Base-by-base conservation (phyloP, 345 rosid genomes). In the Odontarrhena argentea region DNA sequence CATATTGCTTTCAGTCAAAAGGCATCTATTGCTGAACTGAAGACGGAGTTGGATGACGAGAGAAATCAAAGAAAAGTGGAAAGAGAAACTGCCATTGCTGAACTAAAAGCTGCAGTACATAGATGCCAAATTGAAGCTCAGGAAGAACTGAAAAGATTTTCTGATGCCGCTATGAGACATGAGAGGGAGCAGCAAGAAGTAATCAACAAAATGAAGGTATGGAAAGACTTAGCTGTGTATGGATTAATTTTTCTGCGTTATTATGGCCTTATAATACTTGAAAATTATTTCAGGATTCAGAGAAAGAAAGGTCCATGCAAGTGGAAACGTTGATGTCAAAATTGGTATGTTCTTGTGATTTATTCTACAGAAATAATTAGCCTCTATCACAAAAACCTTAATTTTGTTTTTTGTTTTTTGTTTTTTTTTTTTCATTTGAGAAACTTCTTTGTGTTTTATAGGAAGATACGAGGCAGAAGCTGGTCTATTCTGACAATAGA, bases 401-500 rank as follows among this genome's bases (percentile, higher is more conserved):
- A 34, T 6, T 15, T n/a, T 34, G 35, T 55, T 25, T 8, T 6
- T 2, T 1, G 25, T 25, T 26, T 14, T 32, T 38, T 15, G n/a
- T 55, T 56, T 52, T 28, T 59, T 65, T 68, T 52, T 5, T 74
- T 52, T 54, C 55, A 15, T 59, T 45, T 51, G 13, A 52, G 25
- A 32, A 51, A 3, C 46, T 46, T 67, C 38, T 41, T 74, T 46
- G 47, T 46, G 41, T 46, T 67, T 67, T 60, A 52, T 82, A 88
- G 97, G 99, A 94, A 72, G 96, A 88, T 59, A 82, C 91, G 2
- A 84, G 99, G 79, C 86, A 84, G 66, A 90, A 86, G 79, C 83
- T 91, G 86, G 91, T 91, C 43, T 58, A 35, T 30, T 84, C 99
- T 42, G 97, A 91, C 55, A 91, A 91, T 76, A 94, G 79, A 82